Conservation (phyloP, 2,329 filamentous ascomycete genomes). For the Teratosphaeria gauchensis region DNA sequence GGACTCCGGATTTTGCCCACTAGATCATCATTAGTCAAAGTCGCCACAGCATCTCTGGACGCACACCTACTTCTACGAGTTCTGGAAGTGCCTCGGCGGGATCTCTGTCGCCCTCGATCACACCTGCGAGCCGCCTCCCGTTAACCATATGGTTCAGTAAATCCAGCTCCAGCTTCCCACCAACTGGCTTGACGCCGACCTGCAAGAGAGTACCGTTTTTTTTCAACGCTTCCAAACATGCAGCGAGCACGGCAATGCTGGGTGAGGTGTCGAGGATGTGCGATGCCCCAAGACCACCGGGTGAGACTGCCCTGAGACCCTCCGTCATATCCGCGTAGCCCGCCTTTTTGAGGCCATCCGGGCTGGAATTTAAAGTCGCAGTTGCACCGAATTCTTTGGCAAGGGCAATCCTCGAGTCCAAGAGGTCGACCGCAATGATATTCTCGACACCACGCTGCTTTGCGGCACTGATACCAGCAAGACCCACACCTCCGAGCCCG, state of each 20-base stretch:
- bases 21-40: background rate
- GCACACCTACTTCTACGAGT: background rate
- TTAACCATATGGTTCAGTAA: background rate
- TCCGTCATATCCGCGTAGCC: background rate
- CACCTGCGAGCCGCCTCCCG: background rate
- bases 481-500: conserved; percentile 17
- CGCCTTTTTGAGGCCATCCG: background rate
- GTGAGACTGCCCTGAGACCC: background rate
- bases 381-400: conserved; percentile 31
- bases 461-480: conserved; percentile 30
- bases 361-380: conserved; percentile 23
- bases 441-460: conserved; percentile 18
- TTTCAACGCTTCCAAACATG: background rate
- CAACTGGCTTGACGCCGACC: background rate
- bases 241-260: background rate
- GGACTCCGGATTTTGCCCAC: background rate
- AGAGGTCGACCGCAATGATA: conserved; percentile 31
- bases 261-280: background rate
- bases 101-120: background rate
- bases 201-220: background rate
- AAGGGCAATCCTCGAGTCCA: conserved; percentile 25
- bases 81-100: background rate
- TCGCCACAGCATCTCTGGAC: background rate
- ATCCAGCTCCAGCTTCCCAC: background rate
- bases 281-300: background rate